Percentiles rank a stretch among this genome's conserved stretches.
Evolutionary conservation across 208 protist genomes (phyloP).

Genomic region (Trypanosoma cruzi): DNA sequence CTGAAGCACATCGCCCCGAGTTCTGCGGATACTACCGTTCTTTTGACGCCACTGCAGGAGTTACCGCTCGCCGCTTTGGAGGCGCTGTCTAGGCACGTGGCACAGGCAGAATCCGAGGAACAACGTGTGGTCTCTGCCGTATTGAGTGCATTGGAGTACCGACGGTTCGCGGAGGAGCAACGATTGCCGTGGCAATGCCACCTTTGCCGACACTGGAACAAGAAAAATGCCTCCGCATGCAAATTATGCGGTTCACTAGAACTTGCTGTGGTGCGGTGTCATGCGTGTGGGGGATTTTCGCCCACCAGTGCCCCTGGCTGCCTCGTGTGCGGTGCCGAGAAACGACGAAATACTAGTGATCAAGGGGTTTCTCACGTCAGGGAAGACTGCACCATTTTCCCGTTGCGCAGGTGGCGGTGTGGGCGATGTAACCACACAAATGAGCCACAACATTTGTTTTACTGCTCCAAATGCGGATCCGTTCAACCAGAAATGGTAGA

Average conservation of each 20-base stretch:
- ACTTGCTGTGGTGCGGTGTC: conserved; percentile 57
- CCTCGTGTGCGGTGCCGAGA: conserved; percentile 28
- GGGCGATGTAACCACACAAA: conserved; percentile 52
- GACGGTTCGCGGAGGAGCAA: conserved; percentile 24
- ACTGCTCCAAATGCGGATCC: conserved; percentile 45
- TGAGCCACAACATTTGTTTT: conserved; percentile 58
- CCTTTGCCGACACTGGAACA: conserved; percentile 65
- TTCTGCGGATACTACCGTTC: neutral
- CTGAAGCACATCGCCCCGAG: conserved; percentile 12
- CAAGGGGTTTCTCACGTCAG: neutral
- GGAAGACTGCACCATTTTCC: conserved; percentile 30
- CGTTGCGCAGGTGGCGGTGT: conserved; percentile 76
- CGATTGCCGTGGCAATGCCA: conserved; percentile 63
- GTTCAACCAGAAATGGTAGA: conserved; percentile 27
- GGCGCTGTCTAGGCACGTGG: conserved; percentile 19
- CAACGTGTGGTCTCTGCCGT: conserved; percentile 2
- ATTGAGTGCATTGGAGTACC: conserved; percentile 10
- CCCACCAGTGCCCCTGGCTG: conserved; percentile 28
- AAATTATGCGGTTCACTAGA: conserved; percentile 43
- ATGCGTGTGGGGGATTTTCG: conserved; percentile 48
- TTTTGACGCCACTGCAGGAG: conserved; percentile 25
- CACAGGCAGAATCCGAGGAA: neutral
- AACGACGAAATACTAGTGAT: neutral
- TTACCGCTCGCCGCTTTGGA: conserved; percentile 40
- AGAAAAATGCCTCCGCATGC: conserved; percentile 39